These are phyloP conservation scores for Plantago elongata DNA, from an alignment of 257 asterid genomes.

Conservation along the genomic window DNA sequence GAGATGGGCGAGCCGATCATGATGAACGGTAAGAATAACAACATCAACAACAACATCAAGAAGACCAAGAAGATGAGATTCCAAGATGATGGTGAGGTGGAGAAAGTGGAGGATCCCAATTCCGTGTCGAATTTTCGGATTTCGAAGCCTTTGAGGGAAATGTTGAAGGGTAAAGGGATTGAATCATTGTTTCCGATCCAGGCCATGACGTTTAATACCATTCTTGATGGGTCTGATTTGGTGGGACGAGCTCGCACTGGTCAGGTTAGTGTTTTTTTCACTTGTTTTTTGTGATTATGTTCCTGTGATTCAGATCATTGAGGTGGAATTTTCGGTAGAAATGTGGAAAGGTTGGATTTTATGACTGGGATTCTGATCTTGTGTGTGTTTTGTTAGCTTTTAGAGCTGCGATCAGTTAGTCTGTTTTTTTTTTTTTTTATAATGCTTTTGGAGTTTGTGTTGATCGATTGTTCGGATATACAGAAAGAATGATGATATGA, in stretches of 20 bases:
- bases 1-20: slow-evolving; percentile 69
- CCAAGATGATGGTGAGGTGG: slow-evolving; percentile 25
- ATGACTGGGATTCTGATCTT: no score
- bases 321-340: not conserved
- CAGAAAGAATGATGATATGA: no score
- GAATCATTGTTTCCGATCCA: slow-evolving; percentile 73
- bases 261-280: slow-evolving; percentile 43
- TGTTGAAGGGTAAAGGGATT: slow-evolving; percentile 59
- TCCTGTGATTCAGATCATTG: not conserved
- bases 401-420: no score
- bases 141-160: slow-evolving; percentile 54
- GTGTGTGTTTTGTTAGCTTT: no score
- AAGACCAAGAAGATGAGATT: slow-evolving; percentile 52
- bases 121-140: slow-evolving; percentile 65
- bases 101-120: slow-evolving; percentile 39
- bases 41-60: slow-evolving; percentile 36
- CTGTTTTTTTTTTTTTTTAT: no score
- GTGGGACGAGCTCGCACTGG: slow-evolving; percentile 96
- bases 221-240: slow-evolving; percentile 85
- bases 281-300: not conserved
- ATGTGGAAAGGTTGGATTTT: no score
- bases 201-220: slow-evolving; percentile 66
- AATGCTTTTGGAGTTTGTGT: no score
- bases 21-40: slow-evolving; percentile 36
- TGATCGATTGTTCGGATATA: no score